These are phyloP conservation scores for Sherardia arvensis DNA, from an alignment of 257 asterid genomes.

Conservation along the genomic window DNA sequence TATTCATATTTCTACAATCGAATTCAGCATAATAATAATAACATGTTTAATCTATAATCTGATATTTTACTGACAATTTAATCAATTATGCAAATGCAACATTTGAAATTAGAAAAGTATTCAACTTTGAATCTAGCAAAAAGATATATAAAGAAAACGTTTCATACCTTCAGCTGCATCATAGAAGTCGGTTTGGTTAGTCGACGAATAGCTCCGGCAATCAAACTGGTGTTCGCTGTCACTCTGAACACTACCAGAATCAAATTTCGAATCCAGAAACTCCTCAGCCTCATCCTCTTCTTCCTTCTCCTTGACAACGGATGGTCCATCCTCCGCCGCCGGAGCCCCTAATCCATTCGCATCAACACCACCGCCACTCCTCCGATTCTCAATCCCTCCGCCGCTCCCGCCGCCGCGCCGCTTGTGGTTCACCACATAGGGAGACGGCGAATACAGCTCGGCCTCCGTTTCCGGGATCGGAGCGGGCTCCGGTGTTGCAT, in stretches of 20 bases:
- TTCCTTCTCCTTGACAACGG: conserved; percentile 10
- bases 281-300: conserved; percentile 20
- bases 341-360: conserved; percentile 14
- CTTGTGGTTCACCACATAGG: conserved; percentile 67
- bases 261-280: conserved; percentile 34
- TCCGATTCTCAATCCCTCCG: conserved; percentile 18
- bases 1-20: too few relatives aligned
- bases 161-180: conserved; percentile 36
- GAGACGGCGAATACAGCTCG: conserved; percentile 57
- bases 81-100: background rate
- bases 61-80: background rate
- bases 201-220: conserved; percentile 54
- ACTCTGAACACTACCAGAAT: conserved; percentile 26
- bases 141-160: too few relatives aligned
- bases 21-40: too few relatives aligned
- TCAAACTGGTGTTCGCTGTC: conserved; percentile 33
- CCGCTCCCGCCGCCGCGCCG: conserved; percentile 48
- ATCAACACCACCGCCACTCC: background rate
- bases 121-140: background rate
- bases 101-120: background rate
- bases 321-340: conserved; percentile 6
- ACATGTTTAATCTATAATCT: too few relatives aligned
- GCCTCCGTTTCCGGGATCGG: conserved; percentile 44
- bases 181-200: conserved; percentile 60
- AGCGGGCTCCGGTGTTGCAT: conserved; percentile 63